These are phyloP conservation scores for Jaapia argillacea DNA, from an alignment of 768 basidiomycete species.

Conservation along the genomic window DNA sequence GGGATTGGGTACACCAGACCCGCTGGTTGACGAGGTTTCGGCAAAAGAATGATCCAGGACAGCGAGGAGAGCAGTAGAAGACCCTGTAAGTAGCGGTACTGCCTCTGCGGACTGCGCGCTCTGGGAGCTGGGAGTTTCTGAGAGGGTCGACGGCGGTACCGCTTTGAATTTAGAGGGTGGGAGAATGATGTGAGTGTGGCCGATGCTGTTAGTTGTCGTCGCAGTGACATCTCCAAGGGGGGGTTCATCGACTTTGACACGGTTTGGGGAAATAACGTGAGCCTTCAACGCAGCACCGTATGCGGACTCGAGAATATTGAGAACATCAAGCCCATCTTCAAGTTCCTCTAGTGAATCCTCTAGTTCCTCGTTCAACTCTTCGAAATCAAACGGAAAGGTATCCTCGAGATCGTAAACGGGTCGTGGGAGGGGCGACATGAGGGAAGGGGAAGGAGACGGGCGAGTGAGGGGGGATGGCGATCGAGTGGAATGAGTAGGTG, in stretches of 20 bases:
- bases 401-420: background rate
- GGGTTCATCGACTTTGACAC: constrained; percentile 6
- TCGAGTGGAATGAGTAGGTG: background rate
- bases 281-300: constrained; percentile 57
- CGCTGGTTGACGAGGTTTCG: background rate
- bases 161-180: background rate
- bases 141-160: background rate
- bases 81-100: constrained; percentile 42
- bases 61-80: constrained; percentile 60
- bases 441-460: background rate
- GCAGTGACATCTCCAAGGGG: constrained; percentile 1
- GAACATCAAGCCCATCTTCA: constrained; percentile 58
- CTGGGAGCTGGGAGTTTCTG: background rate
- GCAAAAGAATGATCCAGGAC: constrained; percentile 32
- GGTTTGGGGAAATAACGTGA: constrained; percentile 32
- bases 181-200: no score
- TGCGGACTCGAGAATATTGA: constrained; percentile 59
- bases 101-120: background rate
- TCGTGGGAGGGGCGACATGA: background rate
- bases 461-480: background rate
- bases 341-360: constrained; percentile 47
- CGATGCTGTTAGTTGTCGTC: no score
- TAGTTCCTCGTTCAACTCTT: constrained; percentile 33
- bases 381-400: constrained; percentile 12
- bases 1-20: background rate